Base-by-base conservation (phyloP, 495 filamentous ascomycete species). In the Penicillium soppii region DNA sequence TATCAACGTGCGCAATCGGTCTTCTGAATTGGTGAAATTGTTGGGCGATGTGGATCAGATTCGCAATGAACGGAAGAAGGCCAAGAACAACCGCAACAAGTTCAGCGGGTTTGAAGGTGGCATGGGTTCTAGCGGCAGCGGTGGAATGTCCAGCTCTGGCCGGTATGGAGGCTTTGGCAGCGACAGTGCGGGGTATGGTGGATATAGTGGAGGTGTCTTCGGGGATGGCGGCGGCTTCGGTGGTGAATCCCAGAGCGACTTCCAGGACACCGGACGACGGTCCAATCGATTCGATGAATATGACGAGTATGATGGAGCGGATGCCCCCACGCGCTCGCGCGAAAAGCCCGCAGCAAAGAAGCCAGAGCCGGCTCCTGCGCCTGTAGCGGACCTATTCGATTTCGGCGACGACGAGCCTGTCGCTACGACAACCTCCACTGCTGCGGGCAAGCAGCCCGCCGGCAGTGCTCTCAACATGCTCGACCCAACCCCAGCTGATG, bases 1-100 rank as follows among this genome's bases (percentile, higher is more conserved):
- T 55, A 83, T 97, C 63, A 99, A 99, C 62, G 94, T 99, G 50
- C 88, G 94, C 50, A 97, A 97, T 67, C 84, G 95, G 37, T 90
- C 92, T 25, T 96, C 96, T 70, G 95, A 97, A 69, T 77, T 99
- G 42, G 89, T 90, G 13, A 95, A 99, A 53, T 79, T 99, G 27
- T 81, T 99, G 25, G 80, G 87, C 49, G 95, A 99, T 65, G 95
- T 99, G 36, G 94, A 99, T 17, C 79, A 86, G 21, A 97, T 99
- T 59, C 87, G 94, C 42, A 51, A 88, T 0, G 94, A 99, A 74
- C 78, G 94, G 39, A 99, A 99, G 77, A 99, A 97, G 74, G 90
- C 94, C 25, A 79, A 90, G 41, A 57, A 82, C 25, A 95, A 91
- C 59, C 84, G 92, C 58, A 90, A 91, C 70, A 97, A 99, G 69